Base-by-base conservation (phyloP, 257 asterid species). In the Mentha longifolia region DNA sequence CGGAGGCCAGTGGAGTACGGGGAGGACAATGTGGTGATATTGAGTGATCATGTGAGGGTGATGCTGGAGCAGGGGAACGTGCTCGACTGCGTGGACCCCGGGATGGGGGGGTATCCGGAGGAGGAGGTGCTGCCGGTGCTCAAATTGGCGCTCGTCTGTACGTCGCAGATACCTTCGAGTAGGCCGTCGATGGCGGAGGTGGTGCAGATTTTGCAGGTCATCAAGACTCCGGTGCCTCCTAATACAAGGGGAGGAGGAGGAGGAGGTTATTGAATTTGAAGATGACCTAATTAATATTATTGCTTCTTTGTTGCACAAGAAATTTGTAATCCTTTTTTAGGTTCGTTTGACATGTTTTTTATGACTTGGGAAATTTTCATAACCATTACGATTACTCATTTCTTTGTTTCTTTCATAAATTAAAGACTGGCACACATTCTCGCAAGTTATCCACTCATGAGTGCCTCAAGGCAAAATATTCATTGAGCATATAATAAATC, bases 171-270 rank as follows among this genome's bases (percentile, higher is more conserved):
- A 75, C 99, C 97, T 55, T 94, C 99, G 2, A 91, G 93, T 71
- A 84, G 97, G 84, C 99, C 99, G 58, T 94, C 99, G 4, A 94
- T 94, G 99, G 93, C 87, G 1, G 98, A 94, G 69, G 99, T 94
- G 74, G 98, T 91, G 77, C 97, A 91, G 70, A 91, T 94, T 41
- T 73, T 94, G 90, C 87, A 94, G 84, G 99, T 91, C 11, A 91
- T 94, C 68, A 88, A 78, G 65, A 84, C 98, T 0, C 97, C 97
- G 0, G 31, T 84, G 31, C 31, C 3, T 52, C 93, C 96, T 14
- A 81, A 85, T 25, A 85, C 91, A 66, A 79, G 47, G 11, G 20
- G 20, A 19, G 25, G 25, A 22, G 39, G n/a, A n/a, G n/a, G n/a
- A n/a, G n/a, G 39, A 7, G 13, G 54, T 42, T 62, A 42, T 42